Evolutionary conservation across 108 stramenopile genomes (phyloP).

Genomic region (Cyclotella choctawhatcheeana): DNA sequence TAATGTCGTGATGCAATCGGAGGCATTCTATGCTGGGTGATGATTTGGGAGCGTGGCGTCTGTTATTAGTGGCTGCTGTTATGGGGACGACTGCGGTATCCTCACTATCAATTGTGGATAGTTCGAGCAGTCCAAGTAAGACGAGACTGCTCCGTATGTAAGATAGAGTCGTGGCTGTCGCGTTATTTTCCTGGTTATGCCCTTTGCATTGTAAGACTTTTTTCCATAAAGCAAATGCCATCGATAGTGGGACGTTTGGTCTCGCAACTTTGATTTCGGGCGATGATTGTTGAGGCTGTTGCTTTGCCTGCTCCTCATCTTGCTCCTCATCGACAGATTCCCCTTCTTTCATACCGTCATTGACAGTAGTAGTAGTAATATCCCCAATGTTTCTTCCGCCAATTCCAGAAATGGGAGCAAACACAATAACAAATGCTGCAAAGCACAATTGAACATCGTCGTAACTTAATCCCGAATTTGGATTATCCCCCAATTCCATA

Average conservation of each 20-base stretch:
- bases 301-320: not conserved
- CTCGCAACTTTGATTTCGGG: not conserved
- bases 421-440: conserved; percentile 55
- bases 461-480: conserved; percentile 28
- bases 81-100: not conserved
- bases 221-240: conserved; percentile 51
- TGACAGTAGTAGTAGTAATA: not conserved
- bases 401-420: conserved; percentile 32
- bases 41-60: too few species aligned
- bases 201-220: conserved; percentile 28
- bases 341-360: conserved; percentile 11
- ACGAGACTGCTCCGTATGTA: conserved; percentile 54
- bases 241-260: conserved; percentile 43
- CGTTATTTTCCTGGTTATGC: not conserved
- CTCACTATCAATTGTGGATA: conserved; percentile 41
- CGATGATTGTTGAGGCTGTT: not conserved
- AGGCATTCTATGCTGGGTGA: conserved; percentile 45
- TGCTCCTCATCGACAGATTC: not conserved
- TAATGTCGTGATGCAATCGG: conserved; percentile 49
- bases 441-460: conserved; percentile 58
- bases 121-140: conserved; percentile 50
- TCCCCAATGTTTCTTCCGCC: not conserved
- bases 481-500: conserved; percentile 41
- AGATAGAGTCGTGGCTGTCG: conserved; percentile 33
- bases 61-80: not conserved